phyloP scores from a whole-genome alignment of 306 rosid species.

The Casuarina glauca region DNA sequence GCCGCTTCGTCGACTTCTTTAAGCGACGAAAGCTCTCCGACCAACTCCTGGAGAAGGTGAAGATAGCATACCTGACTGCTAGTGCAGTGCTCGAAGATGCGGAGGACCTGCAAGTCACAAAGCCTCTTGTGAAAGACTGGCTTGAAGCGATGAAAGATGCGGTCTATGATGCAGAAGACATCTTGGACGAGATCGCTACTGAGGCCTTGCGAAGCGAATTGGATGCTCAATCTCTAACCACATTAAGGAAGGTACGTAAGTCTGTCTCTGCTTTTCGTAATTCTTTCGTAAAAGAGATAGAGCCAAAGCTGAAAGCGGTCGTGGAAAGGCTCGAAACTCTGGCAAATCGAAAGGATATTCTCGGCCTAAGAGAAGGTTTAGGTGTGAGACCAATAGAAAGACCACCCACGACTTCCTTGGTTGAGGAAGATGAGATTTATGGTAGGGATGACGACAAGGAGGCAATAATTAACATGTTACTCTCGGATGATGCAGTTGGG shows the following conservation, averaged over 20 bases:
- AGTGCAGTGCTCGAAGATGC: not conserved
- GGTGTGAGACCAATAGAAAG: too few species aligned
- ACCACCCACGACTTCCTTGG: too few species aligned
- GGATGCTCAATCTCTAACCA: not conserved
- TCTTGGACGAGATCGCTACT: not conserved
- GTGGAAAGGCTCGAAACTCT: not conserved
- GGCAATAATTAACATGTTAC: not conserved
- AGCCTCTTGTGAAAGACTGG: not conserved
- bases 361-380: not conserved
- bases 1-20: not conserved
- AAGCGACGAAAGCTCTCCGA: not conserved
- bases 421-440: not conserved
- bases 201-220: not conserved
- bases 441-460: constrained; percentile 13
- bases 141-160: not conserved
- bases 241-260: too few species aligned
- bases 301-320: not conserved
- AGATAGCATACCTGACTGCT: not conserved
- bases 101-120: not conserved
- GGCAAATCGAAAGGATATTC: not conserved
- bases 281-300: too few species aligned
- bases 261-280: too few species aligned
- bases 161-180: not conserved
- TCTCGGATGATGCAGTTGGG: not conserved
- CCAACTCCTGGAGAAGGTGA: not conserved